Conservation (phyloP, 2,329 filamentous ascomycete species). For the Didymella lethalis region DNA sequence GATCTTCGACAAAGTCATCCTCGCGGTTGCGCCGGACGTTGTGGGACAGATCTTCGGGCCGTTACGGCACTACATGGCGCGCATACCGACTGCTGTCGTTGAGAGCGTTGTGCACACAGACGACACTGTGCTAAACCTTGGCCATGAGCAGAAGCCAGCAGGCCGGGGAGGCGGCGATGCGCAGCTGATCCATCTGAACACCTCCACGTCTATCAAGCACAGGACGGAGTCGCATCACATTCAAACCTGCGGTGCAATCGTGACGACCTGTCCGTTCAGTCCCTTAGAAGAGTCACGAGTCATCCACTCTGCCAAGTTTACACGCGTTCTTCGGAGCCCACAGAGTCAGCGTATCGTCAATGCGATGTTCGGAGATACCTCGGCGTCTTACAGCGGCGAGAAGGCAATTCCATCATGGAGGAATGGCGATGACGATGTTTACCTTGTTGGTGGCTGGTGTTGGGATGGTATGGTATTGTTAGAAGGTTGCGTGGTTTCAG, state of each 20-base stretch:
- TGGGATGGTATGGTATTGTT: slow-evolving; percentile 71
- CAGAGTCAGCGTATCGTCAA: slow-evolving; percentile 60
- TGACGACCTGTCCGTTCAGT: slow-evolving; percentile 62
- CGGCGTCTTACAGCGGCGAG: slow-evolving; percentile 20
- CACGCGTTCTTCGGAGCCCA: slow-evolving; percentile 61
- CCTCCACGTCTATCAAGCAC: slow-evolving; percentile 42
- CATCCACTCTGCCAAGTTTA: slow-evolving; percentile 60
- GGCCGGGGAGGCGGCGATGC: slow-evolving; percentile 11
- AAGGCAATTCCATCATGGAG: slow-evolving; percentile 53
- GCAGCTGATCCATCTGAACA: slow-evolving; percentile 45
- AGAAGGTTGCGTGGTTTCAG: slow-evolving; percentile 67
- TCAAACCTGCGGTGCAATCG: slow-evolving; percentile 60
- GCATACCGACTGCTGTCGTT: slow-evolving; percentile 60
- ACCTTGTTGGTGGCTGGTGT: slow-evolving; percentile 67
- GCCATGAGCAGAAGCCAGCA: not conserved
- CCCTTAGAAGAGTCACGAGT: slow-evolving; percentile 51
- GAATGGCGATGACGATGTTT: slow-evolving; percentile 64
- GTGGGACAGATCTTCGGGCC: slow-evolving; percentile 59
- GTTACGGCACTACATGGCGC: slow-evolving; percentile 47
- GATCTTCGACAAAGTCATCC: slow-evolving; percentile 61
- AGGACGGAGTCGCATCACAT: slow-evolving; percentile 63
- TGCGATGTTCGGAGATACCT: slow-evolving; percentile 51
- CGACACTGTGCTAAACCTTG: slow-evolving; percentile 22
- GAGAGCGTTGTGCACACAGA: slow-evolving; percentile 59
- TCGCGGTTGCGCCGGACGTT: slow-evolving; percentile 64